Evolutionary conservation across 345 rosid genomes (phyloP), one percentile per base, ranked within the genome.

Genomic region (thale cress (Arabidopsis thaliana)): DNA sequence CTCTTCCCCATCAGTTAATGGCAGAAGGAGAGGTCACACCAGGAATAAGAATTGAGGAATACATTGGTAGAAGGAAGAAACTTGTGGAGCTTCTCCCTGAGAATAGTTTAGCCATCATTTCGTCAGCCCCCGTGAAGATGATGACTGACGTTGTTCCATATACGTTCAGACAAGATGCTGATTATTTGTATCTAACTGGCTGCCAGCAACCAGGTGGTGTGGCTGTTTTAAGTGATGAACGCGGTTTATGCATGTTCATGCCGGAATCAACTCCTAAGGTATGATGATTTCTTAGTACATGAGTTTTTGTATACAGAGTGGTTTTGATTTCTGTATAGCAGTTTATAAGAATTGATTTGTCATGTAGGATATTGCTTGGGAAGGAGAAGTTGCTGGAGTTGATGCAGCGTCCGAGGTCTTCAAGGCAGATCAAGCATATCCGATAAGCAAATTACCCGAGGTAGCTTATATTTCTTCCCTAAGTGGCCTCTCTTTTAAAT

Each of bases 221-320:
- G 59, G 97, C 99, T 3, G 87, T 92, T 68, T 82, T 95, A 66
- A 83, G 93, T 74, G 81, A 40, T 30, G 91, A 87, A n/a, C 77
- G 23, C 13, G 97, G 99, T 73, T 83, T 95, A 84, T 95, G 92
- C 89, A 95, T 95, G 99, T 95, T 95, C 86, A 92, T 95, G 97
- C 99, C 96, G 0, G 96, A 92, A 83, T 72, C 89, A 75, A 86
- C 89, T 46, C 83, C 76, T 65, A 84, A 89, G 13, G 99, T 95
- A 86, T 79, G 89, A 22, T 50, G 44, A 8, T 64, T 14, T 49
- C n/a, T 40, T 30, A 36, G 49, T 58, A 33, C 53, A 62, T 61
- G 12, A 34, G 8, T 45, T 14, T 44, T 6, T 36, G 49, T 76
- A 25, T 36, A 20, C 11, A 53, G 53, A 8, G 61, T 55, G 3